phyloP scores from a whole-genome alignment of 371 early-diverging fungal genomes.

The Coemansia sp. region DNA sequence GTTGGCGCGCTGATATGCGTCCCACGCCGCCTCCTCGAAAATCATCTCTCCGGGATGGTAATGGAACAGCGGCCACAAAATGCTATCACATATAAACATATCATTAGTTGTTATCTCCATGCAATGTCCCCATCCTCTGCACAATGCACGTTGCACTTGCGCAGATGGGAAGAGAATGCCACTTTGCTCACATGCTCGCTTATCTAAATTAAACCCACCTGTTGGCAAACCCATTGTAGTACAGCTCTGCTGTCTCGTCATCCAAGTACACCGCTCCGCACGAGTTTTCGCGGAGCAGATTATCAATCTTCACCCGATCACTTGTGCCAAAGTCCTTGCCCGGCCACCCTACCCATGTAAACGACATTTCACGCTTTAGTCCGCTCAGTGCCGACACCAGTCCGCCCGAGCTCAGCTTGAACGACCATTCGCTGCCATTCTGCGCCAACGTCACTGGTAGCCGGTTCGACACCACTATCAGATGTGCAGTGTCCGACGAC shows the following conservation, averaged over 20 bases:
- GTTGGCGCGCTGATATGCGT: constrained; percentile 95
- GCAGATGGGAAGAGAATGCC: background rate
- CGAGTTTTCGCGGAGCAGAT: constrained; percentile 77
- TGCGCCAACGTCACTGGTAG: constrained; percentile 96
- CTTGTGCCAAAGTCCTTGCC: constrained; percentile 83
- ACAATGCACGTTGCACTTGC: background rate
- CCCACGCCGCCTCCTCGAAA: constrained; percentile 92
- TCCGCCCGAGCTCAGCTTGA: constrained; percentile 95
- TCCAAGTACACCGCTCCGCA: constrained; percentile 96
- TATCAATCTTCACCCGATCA: constrained; percentile 75
- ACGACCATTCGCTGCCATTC: constrained; percentile 58
- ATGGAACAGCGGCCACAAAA: constrained; percentile 99
- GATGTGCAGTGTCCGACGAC: constrained; percentile 54
- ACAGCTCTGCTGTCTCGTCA: constrained; percentile 93
- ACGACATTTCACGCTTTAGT: constrained; percentile 91
- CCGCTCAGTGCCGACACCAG: constrained; percentile 96
- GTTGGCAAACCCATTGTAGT: constrained; percentile 99
- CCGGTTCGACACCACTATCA: constrained; percentile 99
- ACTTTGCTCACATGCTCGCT: background rate
- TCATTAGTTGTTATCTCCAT: background rate
- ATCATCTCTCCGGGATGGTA: constrained; percentile 97
- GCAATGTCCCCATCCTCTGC: background rate
- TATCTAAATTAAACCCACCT: constrained; percentile 52
- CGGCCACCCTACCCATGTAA: constrained; percentile 99
- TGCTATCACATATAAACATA: constrained; percentile 55